Evolutionary conservation across 2,329 filamentous ascomycete genomes (phyloP).

Genomic region (Phialophora expanda): DNA sequence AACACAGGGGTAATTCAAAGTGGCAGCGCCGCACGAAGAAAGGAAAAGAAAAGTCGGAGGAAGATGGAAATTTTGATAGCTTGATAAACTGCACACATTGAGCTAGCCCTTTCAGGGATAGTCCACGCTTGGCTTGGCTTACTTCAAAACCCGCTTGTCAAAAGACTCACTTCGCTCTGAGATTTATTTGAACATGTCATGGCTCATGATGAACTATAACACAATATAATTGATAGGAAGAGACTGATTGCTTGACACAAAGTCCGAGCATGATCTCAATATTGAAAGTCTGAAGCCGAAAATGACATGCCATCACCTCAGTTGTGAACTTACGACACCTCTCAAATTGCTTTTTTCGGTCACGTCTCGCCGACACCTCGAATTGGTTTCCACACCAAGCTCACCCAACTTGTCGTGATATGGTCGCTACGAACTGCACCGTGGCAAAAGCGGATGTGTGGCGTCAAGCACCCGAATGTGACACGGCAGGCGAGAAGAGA

Average conservation of each 20-base stretch:
- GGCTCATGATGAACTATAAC: constrained; percentile 51
- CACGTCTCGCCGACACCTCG: neutral
- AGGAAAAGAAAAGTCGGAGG: constrained; percentile 47
- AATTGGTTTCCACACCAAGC: neutral
- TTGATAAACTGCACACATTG: neutral
- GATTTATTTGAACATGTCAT: constrained; percentile 18
- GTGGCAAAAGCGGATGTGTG: neutral
- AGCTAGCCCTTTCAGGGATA: constrained; percentile 19
- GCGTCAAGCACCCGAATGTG: neutral
- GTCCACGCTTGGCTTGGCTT: constrained; percentile 22
- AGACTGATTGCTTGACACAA: constrained; percentile 48
- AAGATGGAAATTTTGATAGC: constrained; percentile 24
- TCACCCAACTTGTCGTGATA: neutral
- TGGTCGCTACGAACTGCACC: neutral
- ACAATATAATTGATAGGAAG: constrained; percentile 54
- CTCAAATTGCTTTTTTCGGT: neutral
- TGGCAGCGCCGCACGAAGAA: constrained; percentile 80
- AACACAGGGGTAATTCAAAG: constrained; percentile 74
- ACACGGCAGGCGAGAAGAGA: neutral
- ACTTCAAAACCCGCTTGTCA: neutral
- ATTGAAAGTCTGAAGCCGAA: constrained; percentile 39
- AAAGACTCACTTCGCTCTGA: neutral
- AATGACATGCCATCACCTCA: constrained; percentile 6
- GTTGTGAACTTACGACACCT: neutral
- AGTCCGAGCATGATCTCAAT: constrained; percentile 34